Evolutionary conservation across 176 grass and related monocot genomes (phyloP).

Genomic region (Musa schizocarpa): DNA sequence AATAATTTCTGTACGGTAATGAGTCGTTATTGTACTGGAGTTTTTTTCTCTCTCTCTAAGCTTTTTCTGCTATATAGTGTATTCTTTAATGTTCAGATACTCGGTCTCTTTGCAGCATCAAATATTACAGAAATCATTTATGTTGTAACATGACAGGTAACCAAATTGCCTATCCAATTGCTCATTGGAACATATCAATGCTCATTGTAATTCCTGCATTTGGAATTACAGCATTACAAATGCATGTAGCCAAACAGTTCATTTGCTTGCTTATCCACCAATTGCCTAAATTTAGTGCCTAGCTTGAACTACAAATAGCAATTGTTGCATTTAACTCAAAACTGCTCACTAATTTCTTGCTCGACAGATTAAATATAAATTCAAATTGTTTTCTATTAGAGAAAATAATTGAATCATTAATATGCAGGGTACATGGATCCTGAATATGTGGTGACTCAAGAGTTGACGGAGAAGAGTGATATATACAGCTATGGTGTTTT

Average conservation of each 20-base stretch:
- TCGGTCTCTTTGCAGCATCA: no score
- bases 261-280: neutral
- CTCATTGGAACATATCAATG: no score
- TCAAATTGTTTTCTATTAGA: neutral
- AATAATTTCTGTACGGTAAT: no score
- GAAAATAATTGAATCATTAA: neutral
- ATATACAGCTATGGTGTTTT: constrained; percentile 92
- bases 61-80: no score
- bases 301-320: neutral
- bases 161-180: neutral
- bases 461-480: constrained; percentile 95
- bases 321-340: neutral
- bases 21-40: no score
- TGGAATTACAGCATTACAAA: neutral
- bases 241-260: neutral
- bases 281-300: neutral
- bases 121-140: no score
- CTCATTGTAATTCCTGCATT: neutral
- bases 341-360: neutral
- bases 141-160: neutral
- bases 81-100: no score
- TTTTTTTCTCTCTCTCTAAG: no score
- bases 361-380: neutral
- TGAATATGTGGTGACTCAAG: constrained; percentile 89
- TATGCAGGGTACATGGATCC: constrained; percentile 91